phyloP scores from a whole-genome alignment of 352 stramenopile species.

The Pythium inflatum region DNA sequence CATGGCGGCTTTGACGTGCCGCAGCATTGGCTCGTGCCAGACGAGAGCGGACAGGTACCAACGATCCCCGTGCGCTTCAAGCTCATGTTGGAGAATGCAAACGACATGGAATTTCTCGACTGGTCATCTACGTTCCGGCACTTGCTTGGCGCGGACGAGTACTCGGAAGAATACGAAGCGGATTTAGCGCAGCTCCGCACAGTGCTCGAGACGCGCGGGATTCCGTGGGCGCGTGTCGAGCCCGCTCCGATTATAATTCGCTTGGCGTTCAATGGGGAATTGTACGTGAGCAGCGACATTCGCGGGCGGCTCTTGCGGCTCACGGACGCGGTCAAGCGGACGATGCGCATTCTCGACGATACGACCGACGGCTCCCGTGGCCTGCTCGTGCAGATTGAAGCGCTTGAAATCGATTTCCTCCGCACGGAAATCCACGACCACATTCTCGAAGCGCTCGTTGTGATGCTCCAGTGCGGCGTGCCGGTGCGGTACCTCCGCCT shows the following conservation, averaged over 20 bases:
- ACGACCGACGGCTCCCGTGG: no score
- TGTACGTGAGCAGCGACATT: neutral
- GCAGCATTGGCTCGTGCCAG: neutral
- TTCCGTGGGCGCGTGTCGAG: neutral
- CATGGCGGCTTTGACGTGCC: neutral
- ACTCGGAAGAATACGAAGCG: neutral
- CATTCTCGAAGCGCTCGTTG: conserved; percentile 1
- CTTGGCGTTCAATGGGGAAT: neutral
- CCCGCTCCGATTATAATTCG: neutral
- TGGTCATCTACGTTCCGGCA: neutral
- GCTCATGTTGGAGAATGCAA: neutral
- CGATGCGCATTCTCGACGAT: neutral
- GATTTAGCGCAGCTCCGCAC: neutral
- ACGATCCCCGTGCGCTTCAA: conserved; percentile 2
- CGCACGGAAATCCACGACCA: neutral
- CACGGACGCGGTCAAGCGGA: neutral
- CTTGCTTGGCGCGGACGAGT: neutral
- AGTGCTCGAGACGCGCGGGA: neutral
- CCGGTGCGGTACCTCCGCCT: neutral
- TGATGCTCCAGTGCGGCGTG: neutral
- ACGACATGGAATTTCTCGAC: conserved; percentile 4
- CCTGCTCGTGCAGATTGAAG: neutral
- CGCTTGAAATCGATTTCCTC: neutral
- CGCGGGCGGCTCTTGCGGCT: neutral
- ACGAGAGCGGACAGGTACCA: neutral